Evolutionary conservation across 345 rosid species (phyloP), one percentile per base, ranked within the genome.

Genomic region (Microthlaspi erraticum): DNA sequence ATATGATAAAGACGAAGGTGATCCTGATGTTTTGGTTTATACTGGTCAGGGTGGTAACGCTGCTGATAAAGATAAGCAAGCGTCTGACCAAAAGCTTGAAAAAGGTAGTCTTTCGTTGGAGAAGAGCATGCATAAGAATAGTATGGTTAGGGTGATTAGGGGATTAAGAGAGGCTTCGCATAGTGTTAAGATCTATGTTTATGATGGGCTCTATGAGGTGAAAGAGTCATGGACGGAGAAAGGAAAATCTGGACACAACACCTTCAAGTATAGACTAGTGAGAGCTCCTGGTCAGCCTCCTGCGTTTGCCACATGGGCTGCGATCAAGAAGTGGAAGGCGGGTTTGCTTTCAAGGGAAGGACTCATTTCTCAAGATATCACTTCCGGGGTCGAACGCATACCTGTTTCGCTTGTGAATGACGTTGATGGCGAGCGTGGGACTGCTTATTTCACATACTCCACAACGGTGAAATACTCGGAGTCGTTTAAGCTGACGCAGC

Each of bases 91-190:
- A 81, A 86, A 91, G 78, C 86, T 94, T 6, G 96, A 85, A 70
- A 83, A 96, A 74, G 98, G 99, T 60, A 94, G 91, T 81, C 93
- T 94, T 73, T 98, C 98, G 3, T 71, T 91, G 75, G 98, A 91
- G 81, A 88, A 81, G 76, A 91, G 98, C 68, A 83, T 87, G 85
- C 96, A 74, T 43, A 84, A 83, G 44, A 80, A 66, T 33, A 87
- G 78, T 62, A 73, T 78, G 31, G 84, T 90, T 32, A 79, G 96
- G 77, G 96, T 90, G 18, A 82, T 86, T 45, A 83, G 93, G 11
- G 91, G 93, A 1, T 8, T 87, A 72, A 86, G 70, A 57, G 89
- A 87, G 68, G 37, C 45, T 16, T 69, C 65, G 75, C 69, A 73
- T 8, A 13, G 55, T 9, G 19, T 59, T 33, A 90, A 83, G 80